Evolutionary conservation across 495 filamentous ascomycete species (phyloP).

Genomic region (Schizothecium vesticola): DNA sequence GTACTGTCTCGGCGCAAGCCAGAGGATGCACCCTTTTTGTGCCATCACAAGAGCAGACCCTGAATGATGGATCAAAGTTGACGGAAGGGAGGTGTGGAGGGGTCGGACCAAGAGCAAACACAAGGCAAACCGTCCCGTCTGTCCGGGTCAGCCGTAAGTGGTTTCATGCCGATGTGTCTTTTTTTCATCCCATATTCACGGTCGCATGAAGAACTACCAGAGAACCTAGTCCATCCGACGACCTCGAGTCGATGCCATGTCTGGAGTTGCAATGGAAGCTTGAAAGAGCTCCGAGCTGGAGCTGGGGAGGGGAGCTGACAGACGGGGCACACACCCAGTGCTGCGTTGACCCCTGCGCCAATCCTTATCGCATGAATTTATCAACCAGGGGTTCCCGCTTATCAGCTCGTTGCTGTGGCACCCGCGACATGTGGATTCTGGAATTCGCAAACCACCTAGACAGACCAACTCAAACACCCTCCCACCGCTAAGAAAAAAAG

Average conservation of each 20-base stretch:
- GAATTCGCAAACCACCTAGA: constrained; percentile 2
- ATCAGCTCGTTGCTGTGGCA: constrained; percentile 22
- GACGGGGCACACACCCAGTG: neutral
- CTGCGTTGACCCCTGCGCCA: neutral
- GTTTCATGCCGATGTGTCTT: neutral
- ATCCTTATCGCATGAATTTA: constrained; percentile 6
- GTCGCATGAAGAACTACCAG: neutral
- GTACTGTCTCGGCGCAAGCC: neutral
- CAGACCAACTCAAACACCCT: constrained; percentile 7
- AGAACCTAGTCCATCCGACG: neutral
- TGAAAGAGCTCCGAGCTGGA: neutral
- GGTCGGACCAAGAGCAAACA: neutral
- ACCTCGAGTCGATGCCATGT: neutral
- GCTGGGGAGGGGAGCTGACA: neutral
- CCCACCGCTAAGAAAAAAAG: neutral
- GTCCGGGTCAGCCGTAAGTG: neutral
- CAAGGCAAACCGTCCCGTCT: neutral
- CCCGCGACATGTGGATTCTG: constrained; percentile 4
- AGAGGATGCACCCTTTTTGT: neutral
- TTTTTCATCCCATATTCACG: neutral
- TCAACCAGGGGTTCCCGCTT: constrained; percentile 5
- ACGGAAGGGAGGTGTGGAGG: neutral
- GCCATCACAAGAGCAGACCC: neutral
- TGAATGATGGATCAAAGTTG: neutral
- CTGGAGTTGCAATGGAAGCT: neutral